Evolutionary conservation across 2,329 filamentous ascomycete genomes (phyloP), one percentile per base, ranked within the genome.

Genomic region (Cladobotryum protrusum): DNA sequence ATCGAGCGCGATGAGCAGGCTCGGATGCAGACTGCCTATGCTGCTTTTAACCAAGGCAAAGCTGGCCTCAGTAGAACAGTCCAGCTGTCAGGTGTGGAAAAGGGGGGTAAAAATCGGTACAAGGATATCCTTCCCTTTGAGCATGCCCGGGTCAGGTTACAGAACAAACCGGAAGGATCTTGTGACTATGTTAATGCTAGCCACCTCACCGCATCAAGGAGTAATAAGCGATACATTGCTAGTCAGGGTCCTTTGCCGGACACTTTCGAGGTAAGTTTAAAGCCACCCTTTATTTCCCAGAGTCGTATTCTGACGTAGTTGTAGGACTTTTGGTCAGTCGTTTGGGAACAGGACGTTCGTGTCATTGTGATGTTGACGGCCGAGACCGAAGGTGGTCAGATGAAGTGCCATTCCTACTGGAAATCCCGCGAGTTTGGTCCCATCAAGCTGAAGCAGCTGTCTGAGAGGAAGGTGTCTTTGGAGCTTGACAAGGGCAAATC

Each of bases 131-230:
- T 95, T 70, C 93, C 93, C 0, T 99, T 95, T 64, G 92, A 97
- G 62, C 93, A 99, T 67, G 85, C 89, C 3, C 77, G 93, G 52
- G 93, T 99, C 48, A 89, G 82, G 57, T 70, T 99, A 43, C 77
- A 87, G 56, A 81, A 82, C 39, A 81, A 85, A 34, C 72, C 78
- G 0, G 72, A 78, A 1, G 85, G 84, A 12, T 77, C 75, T 18
- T 96, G 92, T 66, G 93, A 99, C 66, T 99, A 99, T 62, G 83
- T 99, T 69, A 99, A 99, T 63, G 93, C 91, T 15, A 97, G 88
- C 64, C 82, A 95, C 58, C 74, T 97, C 54, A 85, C 87, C 64
- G 81, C 91, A 1, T 79, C 83, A 24, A 79, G 86, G 58, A 95
- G 88, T 56, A 85, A 95, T 65, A 96, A 95, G 73, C 81, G 83